Base-by-base conservation (phyloP, 2,329 filamentous ascomycete species). In the Penicillium brevicompactum region DNA sequence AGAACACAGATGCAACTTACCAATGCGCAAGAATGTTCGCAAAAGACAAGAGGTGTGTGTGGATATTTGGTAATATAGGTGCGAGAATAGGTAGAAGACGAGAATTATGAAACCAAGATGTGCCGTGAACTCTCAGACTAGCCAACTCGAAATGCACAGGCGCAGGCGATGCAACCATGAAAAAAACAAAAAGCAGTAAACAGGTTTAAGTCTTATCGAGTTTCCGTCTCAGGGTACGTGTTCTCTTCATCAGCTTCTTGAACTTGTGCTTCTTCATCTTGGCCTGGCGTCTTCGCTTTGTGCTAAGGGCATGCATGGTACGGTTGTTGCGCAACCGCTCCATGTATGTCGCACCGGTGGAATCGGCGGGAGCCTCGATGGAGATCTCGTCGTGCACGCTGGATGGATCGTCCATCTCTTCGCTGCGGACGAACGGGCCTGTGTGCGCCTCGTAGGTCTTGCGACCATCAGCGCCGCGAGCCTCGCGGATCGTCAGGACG, bases 181-280 rank as follows among this genome's bases (percentile, higher is more conserved):
- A 42, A 51, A 50, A 51, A 44, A 53, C 59, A 57, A 46, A 56
- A 53, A 46, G 18, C 41, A 58, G 38, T 21, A 24, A 57, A 24
- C 57, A 61, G 51, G 46, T 40, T 38, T 32, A 30, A 31, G 50
- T 68, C 59, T 87, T 84, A 68, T 89, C 91, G 68, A 94, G 81
- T 80, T 92, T 96, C 72, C 92, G 87, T 72, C 93, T 88, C 80
- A 92, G 76, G 73, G 91, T 93, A 74, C 93, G 86, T 70, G 93
- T 97, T 76, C 87, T 85, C 82, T 89, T 90, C 90, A 96, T 92
- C 65, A 97, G 82, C 86, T 99, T 99, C 92, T 97, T 97, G 78
- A 96, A 96, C 87, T 99, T 99, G 85, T 97, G 93, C 86, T 97
- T 99, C 90, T 99, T 99, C 92, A 99, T 99, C 86, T 92, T 96